These are phyloP conservation scores for Syncephalastrum contaminatum DNA, from an alignment of 371 early-diverging fungal species.

Conservation along the genomic window DNA sequence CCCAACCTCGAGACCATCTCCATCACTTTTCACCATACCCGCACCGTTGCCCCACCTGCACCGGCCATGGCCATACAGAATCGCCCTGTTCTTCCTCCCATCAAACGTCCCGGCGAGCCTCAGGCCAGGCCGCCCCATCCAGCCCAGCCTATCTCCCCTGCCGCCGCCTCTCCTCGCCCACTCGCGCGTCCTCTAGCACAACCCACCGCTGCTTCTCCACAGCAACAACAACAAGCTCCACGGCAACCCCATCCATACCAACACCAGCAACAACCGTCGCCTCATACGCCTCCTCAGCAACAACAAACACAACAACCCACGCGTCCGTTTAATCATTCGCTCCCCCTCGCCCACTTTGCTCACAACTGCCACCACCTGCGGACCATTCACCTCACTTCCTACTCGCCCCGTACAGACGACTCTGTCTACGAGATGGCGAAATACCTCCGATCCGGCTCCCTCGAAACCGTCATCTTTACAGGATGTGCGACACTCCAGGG, in stretches of 20 bases:
- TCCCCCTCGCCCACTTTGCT: slow-evolving; percentile 46
- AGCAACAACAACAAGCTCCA: slow-evolving; percentile 13
- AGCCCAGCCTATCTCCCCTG: slow-evolving; percentile 7
- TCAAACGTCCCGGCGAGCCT: slow-evolving; percentile 16
- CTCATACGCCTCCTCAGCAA: slow-evolving; percentile 9
- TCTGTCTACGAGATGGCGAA: slow-evolving; percentile 52
- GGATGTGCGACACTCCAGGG: slow-evolving; percentile 42
- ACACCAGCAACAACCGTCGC: slow-evolving; percentile 7
- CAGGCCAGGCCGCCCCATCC: slow-evolving; percentile 11
- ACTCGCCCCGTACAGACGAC: slow-evolving; percentile 47
- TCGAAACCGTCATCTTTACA: slow-evolving; percentile 31
- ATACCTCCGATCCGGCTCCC: slow-evolving; percentile 29
- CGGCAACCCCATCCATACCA: slow-evolving; percentile 6
- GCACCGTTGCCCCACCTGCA: slow-evolving; percentile 30
- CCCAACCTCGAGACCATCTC: slow-evolving; percentile 37
- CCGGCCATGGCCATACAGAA: slow-evolving; percentile 9
- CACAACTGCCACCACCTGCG: slow-evolving; percentile 41
- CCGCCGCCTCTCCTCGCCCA: slow-evolving; percentile 1
- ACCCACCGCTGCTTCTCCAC: slow-evolving; percentile 3
- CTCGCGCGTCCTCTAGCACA: too few species aligned
- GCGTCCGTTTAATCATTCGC: slow-evolving; percentile 18
- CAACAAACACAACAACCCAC: slow-evolving; percentile 8
- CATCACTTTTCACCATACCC: slow-evolving; percentile 40
- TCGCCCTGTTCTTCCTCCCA: slow-evolving; percentile 21
- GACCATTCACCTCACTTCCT: slow-evolving; percentile 36